Conservation (phyloP, 139 green algal genomes). For the Chlorella sp. region DNA sequence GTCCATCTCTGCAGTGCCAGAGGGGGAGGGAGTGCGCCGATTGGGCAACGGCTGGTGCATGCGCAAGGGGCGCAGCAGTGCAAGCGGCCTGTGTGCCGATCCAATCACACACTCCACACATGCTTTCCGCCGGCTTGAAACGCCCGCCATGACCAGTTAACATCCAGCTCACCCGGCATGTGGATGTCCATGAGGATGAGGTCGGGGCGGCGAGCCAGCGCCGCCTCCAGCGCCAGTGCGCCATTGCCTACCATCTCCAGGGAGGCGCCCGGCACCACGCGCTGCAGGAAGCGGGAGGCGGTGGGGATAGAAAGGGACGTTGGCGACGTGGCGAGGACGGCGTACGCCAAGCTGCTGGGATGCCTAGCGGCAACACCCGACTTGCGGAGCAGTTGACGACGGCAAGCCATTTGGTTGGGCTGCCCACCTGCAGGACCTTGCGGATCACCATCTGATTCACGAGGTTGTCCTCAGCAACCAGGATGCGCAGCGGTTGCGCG, state of each 20-base stretch:
- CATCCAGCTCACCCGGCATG: conserved; percentile 46
- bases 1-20: conserved; percentile 59
- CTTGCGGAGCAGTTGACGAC: no score
- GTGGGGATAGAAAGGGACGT: background rate
- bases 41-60: background rate
- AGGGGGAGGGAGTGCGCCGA: background rate
- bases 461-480: conserved; percentile 81
- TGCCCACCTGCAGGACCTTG: conserved; percentile 45
- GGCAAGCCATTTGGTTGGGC: background rate
- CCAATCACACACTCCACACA: background rate
- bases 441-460: conserved; percentile 71
- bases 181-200: conserved; percentile 88
- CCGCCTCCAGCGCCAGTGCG: conserved; percentile 51
- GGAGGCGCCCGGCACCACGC: conserved; percentile 46
- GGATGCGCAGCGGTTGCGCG: conserved; percentile 51
- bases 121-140: no score
- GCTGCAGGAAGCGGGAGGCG: conserved; percentile 48
- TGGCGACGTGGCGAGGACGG: no score
- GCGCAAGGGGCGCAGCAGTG: background rate
- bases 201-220: conserved; percentile 60
- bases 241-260: conserved; percentile 71
- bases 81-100: background rate
- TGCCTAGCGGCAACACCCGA: no score
- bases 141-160: background rate
- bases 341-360: no score